Percentiles rank a stretch among this genome's conserved stretches.
Conservation (phyloP, 768 basidiomycete genomes). For the Russula griseocarnosa region DNA sequence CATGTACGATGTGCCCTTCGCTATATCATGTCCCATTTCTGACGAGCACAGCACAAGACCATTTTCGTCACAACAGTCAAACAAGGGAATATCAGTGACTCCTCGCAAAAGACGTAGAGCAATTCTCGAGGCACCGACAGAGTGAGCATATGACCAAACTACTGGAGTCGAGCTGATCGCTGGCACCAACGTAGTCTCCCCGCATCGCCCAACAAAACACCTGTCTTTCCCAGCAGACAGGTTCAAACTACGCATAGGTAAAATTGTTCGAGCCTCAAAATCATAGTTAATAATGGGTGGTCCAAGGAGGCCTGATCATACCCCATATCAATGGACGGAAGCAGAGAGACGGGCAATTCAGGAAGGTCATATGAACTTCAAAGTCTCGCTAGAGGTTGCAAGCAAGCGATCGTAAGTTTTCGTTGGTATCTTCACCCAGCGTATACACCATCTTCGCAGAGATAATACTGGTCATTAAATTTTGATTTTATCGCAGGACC, state of each 20-base stretch:
- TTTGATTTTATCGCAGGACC: neutral
- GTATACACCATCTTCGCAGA: neutral
- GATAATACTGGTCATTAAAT: neutral
- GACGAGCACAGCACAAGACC: neutral
- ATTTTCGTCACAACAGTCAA: constrained; percentile 3
- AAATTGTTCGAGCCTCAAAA: neutral
- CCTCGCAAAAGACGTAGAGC: constrained; percentile 20
- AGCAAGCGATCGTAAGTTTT: constrained; percentile 12
- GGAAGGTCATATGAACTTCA: constrained; percentile 10
- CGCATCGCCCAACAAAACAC: neutral
- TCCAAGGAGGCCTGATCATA: neutral
- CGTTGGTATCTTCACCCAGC: neutral
- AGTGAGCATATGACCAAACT: constrained; percentile 6
- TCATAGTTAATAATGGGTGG: neutral
- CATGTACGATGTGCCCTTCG: neutral
- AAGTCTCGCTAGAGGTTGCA: constrained; percentile 14
- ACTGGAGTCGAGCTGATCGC: neutral
- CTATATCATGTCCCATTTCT: neutral
- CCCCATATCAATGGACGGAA: constrained; percentile 10
- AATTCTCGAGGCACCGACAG: neutral
- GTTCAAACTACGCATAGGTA: constrained; percentile 3
- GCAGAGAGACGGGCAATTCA: constrained; percentile 10
- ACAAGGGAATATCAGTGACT: neutral
- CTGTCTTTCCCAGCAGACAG: neutral
- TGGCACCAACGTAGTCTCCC: neutral